These are phyloP conservation scores for Aspergillus cejpii DNA, from an alignment of 2,329 filamentous ascomycete genomes.

Conservation along the genomic window DNA sequence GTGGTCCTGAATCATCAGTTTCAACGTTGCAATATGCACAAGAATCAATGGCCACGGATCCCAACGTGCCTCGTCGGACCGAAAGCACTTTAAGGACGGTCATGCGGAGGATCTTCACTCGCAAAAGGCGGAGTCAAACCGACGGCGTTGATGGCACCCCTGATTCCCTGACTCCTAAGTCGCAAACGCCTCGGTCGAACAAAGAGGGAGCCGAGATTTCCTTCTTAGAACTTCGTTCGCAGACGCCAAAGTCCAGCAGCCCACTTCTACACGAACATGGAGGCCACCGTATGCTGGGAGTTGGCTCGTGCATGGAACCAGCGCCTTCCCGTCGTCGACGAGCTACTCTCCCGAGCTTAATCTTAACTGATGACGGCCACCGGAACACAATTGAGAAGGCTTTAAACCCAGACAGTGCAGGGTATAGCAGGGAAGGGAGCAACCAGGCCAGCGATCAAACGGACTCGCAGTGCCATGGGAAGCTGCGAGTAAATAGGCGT, in stretches of 20 bases:
- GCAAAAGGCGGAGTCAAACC: slow-evolving; percentile 32
- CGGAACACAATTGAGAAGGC: slow-evolving; percentile 25
- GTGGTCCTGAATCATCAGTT: background rate
- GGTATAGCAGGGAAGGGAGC: slow-evolving; percentile 9
- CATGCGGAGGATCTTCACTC: slow-evolving; percentile 42
- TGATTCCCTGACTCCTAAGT: slow-evolving; percentile 12
- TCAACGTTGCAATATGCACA: slow-evolving; percentile 18
- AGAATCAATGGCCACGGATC: slow-evolving; percentile 20
- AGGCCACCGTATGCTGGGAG: slow-evolving; percentile 15
- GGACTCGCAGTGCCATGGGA: slow-evolving; percentile 14
- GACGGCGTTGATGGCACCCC: slow-evolving; percentile 25
- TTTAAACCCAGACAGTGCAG: slow-evolving; percentile 16
- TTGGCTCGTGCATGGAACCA: slow-evolving; percentile 18
- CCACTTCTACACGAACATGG: slow-evolving; percentile 20
- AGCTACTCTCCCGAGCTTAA: slow-evolving; percentile 41
- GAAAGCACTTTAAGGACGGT: slow-evolving; percentile 40
- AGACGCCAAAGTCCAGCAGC: slow-evolving; percentile 20
- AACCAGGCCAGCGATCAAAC: slow-evolving; percentile 15
- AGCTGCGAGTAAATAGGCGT: slow-evolving; percentile 35
- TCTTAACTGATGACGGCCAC: slow-evolving; percentile 39
- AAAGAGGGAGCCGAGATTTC: slow-evolving; percentile 13
- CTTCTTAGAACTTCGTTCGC: slow-evolving; percentile 21
- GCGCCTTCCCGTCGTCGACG: slow-evolving; percentile 30
- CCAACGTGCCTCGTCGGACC: slow-evolving; percentile 33
- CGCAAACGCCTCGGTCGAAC: slow-evolving; percentile 11